Evolutionary conservation across 345 rosid species (phyloP).

Genomic region (Bruguiera sexangula): DNA sequence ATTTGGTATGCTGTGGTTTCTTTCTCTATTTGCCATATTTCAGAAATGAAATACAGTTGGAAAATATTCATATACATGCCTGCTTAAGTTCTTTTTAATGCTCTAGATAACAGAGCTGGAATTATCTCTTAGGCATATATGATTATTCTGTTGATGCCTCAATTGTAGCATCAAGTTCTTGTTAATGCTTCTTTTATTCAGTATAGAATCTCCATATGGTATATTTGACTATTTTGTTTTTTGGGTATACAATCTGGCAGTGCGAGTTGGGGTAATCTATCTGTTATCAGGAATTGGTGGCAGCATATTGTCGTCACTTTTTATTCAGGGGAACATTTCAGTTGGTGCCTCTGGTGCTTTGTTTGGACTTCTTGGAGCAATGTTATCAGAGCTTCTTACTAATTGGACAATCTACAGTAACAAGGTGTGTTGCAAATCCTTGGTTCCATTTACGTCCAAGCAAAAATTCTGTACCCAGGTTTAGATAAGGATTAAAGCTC

Average conservation of each 20-base stretch:
- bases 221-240: background rate
- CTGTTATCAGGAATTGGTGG: slow-evolving; percentile 84
- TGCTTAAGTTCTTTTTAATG: background rate
- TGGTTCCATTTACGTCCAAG: background rate
- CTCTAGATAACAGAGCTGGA: background rate
- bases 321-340: slow-evolving; percentile 61
- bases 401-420: slow-evolving; percentile 84
- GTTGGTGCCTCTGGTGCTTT: slow-evolving; percentile 99
- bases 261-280: slow-evolving; percentile 69
- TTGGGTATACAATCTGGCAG: slow-evolving; percentile 37
- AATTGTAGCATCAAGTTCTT: background rate
- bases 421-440: slow-evolving; percentile 42
- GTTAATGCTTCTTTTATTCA: background rate
- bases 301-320: slow-evolving; percentile 69
- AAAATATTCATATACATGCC: background rate
- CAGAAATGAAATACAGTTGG: background rate
- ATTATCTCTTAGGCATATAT: background rate
- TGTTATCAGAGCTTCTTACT: slow-evolving; percentile 85
- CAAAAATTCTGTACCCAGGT: background rate
- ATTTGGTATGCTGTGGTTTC: slow-evolving; percentile 50
- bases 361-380: slow-evolving; percentile 95
- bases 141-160: background rate
- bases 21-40: background rate
- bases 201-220: background rate
- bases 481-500: background rate